A percentile compares a stretch with the other conserved stretches of the same genome.
These are phyloP conservation scores for Aspergillus hiratsukae DNA, from an alignment of 2,329 filamentous ascomycete genomes.

Conservation along the genomic window DNA sequence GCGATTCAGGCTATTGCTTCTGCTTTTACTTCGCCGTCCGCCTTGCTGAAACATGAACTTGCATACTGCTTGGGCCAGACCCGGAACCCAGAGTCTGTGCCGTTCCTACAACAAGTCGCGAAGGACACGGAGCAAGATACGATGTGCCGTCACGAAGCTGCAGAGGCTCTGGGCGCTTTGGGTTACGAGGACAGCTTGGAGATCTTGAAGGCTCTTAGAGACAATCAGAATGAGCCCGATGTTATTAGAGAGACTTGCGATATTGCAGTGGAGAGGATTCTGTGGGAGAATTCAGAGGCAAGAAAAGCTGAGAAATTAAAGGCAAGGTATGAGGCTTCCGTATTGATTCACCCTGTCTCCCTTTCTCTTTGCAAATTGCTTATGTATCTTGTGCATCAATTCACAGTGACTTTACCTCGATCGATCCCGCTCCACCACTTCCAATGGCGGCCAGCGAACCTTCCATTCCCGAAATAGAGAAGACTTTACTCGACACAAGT, in stretches of 20 bases:
- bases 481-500: slow-evolving; percentile 70
- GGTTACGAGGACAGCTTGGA: slow-evolving; percentile 70
- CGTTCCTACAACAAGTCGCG: slow-evolving; percentile 68
- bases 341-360: slow-evolving; percentile 6
- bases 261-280: slow-evolving; percentile 87
- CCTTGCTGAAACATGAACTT: slow-evolving; percentile 90
- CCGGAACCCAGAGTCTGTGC: slow-evolving; percentile 68
- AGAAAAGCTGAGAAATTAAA: slow-evolving; percentile 71
- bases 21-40: slow-evolving; percentile 77
- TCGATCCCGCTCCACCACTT: slow-evolving; percentile 90
- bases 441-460: slow-evolving; percentile 59
- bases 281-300: slow-evolving; percentile 80
- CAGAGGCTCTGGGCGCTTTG: slow-evolving; percentile 87
- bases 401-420: slow-evolving; percentile 83
- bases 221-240: slow-evolving; percentile 69
- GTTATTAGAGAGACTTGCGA: slow-evolving; percentile 95
- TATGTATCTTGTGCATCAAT: slow-evolving; percentile 24
- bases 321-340: slow-evolving; percentile 59
- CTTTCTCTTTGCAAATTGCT: slow-evolving; percentile 11
- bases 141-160: slow-evolving; percentile 96
- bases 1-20: slow-evolving; percentile 80
- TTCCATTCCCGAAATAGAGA: slow-evolving; percentile 70
- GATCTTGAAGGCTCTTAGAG: slow-evolving; percentile 67
- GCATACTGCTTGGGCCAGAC: slow-evolving; percentile 96
- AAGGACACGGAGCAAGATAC: slow-evolving; percentile 76